phyloP scores from a whole-genome alignment of 495 filamentous ascomycete genomes.

The Podospora comata region DNA sequence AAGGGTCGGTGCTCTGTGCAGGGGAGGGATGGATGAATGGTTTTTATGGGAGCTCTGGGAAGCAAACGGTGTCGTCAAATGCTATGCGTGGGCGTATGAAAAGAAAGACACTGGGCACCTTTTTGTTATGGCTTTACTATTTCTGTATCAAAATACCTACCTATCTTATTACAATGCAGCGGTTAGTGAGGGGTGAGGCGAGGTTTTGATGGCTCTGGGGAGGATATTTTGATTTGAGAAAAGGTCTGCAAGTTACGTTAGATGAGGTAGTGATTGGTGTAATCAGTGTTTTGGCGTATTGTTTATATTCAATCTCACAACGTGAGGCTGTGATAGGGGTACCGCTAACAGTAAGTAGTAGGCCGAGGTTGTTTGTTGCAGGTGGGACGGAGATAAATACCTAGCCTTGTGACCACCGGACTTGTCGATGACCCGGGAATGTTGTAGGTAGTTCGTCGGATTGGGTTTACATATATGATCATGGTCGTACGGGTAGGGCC shows the following conservation, averaged over 20 bases:
- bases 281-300: not conserved
- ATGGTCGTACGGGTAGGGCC: too few species aligned
- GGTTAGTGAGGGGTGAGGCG: not conserved
- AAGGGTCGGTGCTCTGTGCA: not conserved
- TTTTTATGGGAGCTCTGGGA: not conserved
- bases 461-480: too few species aligned
- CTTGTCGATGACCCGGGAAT: too few species aligned
- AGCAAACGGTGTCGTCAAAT: not conserved
- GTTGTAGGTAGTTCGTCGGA: too few species aligned
- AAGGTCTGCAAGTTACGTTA: not conserved
- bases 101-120: constrained; percentile 5
- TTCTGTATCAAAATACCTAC: not conserved
- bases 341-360: too few species aligned
- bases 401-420: too few species aligned
- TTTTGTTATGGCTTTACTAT: not conserved
- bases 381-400: too few species aligned
- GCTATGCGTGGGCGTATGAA: constrained; percentile 12
- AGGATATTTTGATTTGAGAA: not conserved
- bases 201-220: not conserved
- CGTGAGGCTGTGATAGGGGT: too few species aligned
- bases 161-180: not conserved
- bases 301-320: not conserved
- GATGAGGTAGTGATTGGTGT: not conserved
- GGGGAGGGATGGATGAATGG: not conserved
- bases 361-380: too few species aligned